Evolutionary conservation across 2,329 filamentous ascomycete species (phyloP).

Genomic region (Diplodia intermedia): DNA sequence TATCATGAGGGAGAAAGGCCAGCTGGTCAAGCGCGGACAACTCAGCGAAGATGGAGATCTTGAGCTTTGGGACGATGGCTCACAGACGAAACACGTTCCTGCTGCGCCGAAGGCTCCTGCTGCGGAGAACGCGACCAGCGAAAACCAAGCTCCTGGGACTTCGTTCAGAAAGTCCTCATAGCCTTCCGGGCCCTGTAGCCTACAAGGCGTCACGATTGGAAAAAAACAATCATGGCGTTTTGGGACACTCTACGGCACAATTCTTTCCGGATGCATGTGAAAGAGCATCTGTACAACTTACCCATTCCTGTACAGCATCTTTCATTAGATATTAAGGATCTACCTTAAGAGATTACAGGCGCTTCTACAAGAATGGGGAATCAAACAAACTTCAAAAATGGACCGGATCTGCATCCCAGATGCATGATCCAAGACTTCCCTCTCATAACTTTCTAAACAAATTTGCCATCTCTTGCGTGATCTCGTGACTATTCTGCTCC

Average conservation of each 20-base stretch:
- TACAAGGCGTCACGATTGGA: background rate
- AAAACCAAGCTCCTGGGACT: background rate
- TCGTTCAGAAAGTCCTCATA: constrained; percentile 7
- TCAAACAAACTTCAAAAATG: constrained; percentile 13
- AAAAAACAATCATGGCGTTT: constrained; percentile 5
- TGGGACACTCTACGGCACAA: background rate
- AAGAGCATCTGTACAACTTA: constrained; percentile 1
- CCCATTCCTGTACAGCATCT: constrained; percentile 8
- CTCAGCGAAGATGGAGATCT: constrained; percentile 81
- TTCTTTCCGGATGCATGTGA: constrained; percentile 2
- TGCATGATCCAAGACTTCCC: constrained; percentile 12
- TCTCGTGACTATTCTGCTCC: constrained; percentile 18
- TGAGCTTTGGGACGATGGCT: constrained; percentile 86
- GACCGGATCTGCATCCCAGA: constrained; percentile 27
- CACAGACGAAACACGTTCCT: constrained; percentile 38
- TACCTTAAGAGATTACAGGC: constrained; percentile 28
- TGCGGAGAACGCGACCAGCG: background rate
- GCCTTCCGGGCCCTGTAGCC: too few species aligned
- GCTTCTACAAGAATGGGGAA: constrained; percentile 10
- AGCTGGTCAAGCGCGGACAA: constrained; percentile 73
- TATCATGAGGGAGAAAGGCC: constrained; percentile 76
- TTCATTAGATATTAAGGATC: constrained; percentile 31
- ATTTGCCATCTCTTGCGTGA: constrained; percentile 26
- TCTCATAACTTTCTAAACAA: constrained; percentile 19
- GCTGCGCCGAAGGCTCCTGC: background rate